These are phyloP conservation scores for Talaromyces sp. DNA, from an alignment of 2,329 filamentous ascomycete species.

Conservation along the genomic window DNA sequence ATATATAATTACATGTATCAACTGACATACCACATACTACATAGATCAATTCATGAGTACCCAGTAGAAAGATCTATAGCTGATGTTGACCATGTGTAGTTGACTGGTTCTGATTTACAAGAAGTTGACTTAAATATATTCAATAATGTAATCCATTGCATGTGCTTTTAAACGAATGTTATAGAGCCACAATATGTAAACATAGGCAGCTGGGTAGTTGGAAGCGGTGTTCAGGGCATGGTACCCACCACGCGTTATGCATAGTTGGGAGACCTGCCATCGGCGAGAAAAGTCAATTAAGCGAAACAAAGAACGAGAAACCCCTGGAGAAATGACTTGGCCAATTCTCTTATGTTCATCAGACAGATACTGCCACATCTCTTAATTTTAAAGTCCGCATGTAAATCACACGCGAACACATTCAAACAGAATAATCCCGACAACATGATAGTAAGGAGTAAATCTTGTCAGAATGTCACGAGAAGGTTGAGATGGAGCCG, in stretches of 20 bases:
- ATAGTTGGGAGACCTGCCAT: background rate
- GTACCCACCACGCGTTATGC: background rate
- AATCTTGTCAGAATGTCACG: background rate
- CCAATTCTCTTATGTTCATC: background rate
- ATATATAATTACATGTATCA: too few species aligned
- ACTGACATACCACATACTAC: too few species aligned
- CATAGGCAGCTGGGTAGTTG: background rate
- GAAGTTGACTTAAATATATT: background rate
- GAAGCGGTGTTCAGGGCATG: background rate
- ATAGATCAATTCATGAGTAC: background rate
- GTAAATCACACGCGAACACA: background rate
- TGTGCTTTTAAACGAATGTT: background rate
- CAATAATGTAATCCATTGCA: background rate
- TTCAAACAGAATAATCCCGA: background rate
- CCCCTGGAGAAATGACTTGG: background rate
- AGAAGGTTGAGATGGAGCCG: background rate
- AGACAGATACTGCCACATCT: background rate
- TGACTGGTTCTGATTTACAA: background rate
- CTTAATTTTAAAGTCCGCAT: background rate
- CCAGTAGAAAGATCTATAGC: background rate
- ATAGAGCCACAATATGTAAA: background rate
- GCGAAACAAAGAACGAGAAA: background rate
- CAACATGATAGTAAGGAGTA: background rate
- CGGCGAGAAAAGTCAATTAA: background rate
- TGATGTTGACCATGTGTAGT: background rate